Evolutionary conservation across 768 basidiomycete species (phyloP).

Genomic region (Filobasidium floriforme): DNA sequence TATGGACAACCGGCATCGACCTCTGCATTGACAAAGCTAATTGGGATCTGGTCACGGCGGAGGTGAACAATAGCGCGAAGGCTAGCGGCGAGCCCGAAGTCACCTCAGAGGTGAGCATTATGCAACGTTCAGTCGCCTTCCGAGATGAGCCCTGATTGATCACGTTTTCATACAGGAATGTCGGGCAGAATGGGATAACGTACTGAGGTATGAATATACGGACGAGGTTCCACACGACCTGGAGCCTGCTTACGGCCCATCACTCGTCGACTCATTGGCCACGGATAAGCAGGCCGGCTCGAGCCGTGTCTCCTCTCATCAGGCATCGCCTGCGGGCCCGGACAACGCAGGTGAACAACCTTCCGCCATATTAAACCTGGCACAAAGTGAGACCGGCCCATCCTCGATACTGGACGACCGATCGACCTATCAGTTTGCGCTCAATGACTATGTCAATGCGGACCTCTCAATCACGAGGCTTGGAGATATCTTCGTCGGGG

Average conservation of each 20-base stretch:
- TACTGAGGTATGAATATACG: neutral
- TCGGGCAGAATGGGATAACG: neutral
- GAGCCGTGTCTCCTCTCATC: neutral
- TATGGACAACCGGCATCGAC: neutral
- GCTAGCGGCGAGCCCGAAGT: neutral
- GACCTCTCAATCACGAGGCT: neutral
- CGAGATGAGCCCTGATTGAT: neutral
- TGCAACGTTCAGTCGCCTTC: neutral
- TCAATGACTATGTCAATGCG: neutral
- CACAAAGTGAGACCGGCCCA: too few relatives aligned
- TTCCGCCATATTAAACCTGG: neutral
- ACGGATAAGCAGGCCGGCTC: neutral
- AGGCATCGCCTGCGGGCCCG: neutral
- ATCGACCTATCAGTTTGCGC: neutral
- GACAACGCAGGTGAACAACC: neutral
- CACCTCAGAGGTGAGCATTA: neutral
- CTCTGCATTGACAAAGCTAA: neutral
- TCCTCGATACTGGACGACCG: neutral
- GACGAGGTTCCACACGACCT: neutral
- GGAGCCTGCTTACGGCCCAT: neutral
- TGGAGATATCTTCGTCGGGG: neutral
- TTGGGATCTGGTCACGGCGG: neutral
- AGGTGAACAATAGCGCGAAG: neutral
- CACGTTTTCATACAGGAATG: neutral
- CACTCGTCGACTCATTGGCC: neutral